phyloP scores from a whole-genome alignment of 108 stramenopile genomes.

The Cyclotella sp. region DNA sequence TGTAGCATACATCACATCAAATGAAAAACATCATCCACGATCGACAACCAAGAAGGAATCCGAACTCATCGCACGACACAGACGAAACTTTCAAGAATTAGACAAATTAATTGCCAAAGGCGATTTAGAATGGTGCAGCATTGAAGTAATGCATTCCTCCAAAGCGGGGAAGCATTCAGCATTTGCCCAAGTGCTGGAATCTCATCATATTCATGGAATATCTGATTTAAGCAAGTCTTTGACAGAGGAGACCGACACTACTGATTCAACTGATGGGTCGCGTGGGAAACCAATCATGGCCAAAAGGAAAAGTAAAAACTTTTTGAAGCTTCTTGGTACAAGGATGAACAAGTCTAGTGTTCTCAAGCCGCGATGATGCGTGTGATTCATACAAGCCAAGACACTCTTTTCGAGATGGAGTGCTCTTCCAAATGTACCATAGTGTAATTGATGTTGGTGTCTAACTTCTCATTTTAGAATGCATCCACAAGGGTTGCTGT shows the following conservation, averaged over 20 bases:
- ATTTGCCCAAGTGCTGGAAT: slow-evolving; percentile 43
- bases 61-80: slow-evolving; percentile 34
- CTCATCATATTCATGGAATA: not conserved
- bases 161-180: slow-evolving; percentile 19
- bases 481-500: too few species aligned
- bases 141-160: slow-evolving; percentile 44
- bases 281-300: not conserved
- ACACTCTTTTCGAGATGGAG: too few species aligned
- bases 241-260: slow-evolving; percentile 16
- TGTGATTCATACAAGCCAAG: too few species aligned
- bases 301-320: slow-evolving; percentile 18
- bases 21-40: slow-evolving; percentile 3
- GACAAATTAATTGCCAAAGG: slow-evolving; percentile 35
- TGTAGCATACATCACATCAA: not conserved
- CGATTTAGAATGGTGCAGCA: slow-evolving; percentile 45
- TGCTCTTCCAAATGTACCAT: too few species aligned
- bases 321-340: slow-evolving; percentile 27
- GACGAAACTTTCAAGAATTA: slow-evolving; percentile 42
- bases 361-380: too few species aligned
- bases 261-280: not conserved
- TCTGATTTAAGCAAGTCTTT: not conserved
- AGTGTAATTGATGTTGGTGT: too few species aligned
- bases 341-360: not conserved
- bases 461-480: too few species aligned
- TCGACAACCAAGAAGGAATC: not conserved